A percentile compares a stretch with the other conserved stretches of the same genome.
Evolutionary conservation across 352 stramenopile genomes (phyloP).

Genomic region (Porosira glacialis): DNA sequence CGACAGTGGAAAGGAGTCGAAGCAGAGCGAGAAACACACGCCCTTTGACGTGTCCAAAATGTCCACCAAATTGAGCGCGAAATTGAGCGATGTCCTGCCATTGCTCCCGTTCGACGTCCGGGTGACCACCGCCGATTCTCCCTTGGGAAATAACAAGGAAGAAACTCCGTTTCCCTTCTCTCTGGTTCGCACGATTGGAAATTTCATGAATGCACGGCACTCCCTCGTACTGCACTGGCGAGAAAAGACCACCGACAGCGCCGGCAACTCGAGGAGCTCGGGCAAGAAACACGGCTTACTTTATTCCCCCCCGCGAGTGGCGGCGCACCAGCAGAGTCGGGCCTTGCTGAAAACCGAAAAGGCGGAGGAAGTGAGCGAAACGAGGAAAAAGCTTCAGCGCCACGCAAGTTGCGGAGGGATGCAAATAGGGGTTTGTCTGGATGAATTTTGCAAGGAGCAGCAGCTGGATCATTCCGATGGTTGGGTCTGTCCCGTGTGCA

Average conservation of each 20-base stretch:
- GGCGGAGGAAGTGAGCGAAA: slow-evolving; percentile 26
- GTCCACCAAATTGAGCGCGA: slow-evolving; percentile 58
- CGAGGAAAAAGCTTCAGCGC: slow-evolving; percentile 28
- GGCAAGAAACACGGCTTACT: slow-evolving; percentile 25
- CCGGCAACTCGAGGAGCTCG: slow-evolving; percentile 2
- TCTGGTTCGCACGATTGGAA: slow-evolving; percentile 76
- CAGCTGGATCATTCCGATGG: slow-evolving; percentile 61
- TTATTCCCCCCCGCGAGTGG: slow-evolving; percentile 53
- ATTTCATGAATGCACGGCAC: slow-evolving; percentile 73
- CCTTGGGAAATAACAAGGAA: slow-evolving; percentile 53
- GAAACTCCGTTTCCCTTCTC: slow-evolving; percentile 73
- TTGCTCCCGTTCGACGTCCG: slow-evolving; percentile 76
- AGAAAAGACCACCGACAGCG: slow-evolving; percentile 19
- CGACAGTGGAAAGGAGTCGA: slow-evolving; percentile 32
- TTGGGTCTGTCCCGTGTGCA: slow-evolving; percentile 87
- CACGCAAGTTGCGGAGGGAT: slow-evolving; percentile 53
- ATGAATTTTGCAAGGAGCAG: slow-evolving; percentile 81
- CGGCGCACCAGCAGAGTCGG: slow-evolving; percentile 49
- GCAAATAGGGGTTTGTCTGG: slow-evolving; percentile 73
- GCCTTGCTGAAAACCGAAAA: slow-evolving; percentile 38
- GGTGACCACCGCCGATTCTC: slow-evolving; percentile 57
- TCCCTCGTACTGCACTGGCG: slow-evolving; percentile 74
- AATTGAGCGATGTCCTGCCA: slow-evolving; percentile 59
- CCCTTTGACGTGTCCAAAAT: slow-evolving; percentile 55
- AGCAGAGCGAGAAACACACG: slow-evolving; percentile 20